Base-by-base conservation (phyloP, 2,329 filamentous ascomycete species). In the Paecilomyces variotii region DNA sequence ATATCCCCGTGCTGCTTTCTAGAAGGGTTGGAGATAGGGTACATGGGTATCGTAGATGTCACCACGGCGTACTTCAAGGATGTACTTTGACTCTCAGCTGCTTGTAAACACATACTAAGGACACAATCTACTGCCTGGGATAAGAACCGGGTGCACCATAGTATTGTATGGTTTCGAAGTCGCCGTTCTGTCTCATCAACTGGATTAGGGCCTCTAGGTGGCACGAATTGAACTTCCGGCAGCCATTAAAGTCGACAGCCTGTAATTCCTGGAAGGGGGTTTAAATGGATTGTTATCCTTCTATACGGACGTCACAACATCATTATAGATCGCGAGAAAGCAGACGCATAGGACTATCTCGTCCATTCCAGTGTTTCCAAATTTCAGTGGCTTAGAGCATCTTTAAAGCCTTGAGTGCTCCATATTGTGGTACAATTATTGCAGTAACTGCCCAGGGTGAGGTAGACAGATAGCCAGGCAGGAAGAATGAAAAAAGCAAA, bases 261-360 rank as follows among this genome's bases (percentile, higher is more conserved):
- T 58, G 55, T 25, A 61, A 32, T 6, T 28, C 26, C 26, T 34
- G 53, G 24, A 61, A 52, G 6, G 53, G 55, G 57, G 49, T 14
- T 45, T 39, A 39, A 61, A 61, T 3, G 60, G 60, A 28, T 61
- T 61, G 26, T 60, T 54, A 49, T 60, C 60, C 35, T 30, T 55
- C 25, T 51, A 24, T 6, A 35, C 14, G 30, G 56, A 50, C 51
- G 57, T 58, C 27, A 55, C 58, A n/a, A 56, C 30, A 19, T 53
- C 35, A 50, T 61, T 56, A n/a, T 55, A 52, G 32, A 61, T 54
- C 52, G 58, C 27, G 11, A 61, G 56, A 49, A 61, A 25, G n/a
- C 19, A 34, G n/a, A 55, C 45, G 32, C 58, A 61, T 9, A 61
- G 39, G 19, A 49, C 28, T 25, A 61, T 52, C 39, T 14, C 50